These are phyloP conservation scores for Gentiana macrophylla DNA, from an alignment of 257 asterid genomes.

Conservation along the genomic window DNA sequence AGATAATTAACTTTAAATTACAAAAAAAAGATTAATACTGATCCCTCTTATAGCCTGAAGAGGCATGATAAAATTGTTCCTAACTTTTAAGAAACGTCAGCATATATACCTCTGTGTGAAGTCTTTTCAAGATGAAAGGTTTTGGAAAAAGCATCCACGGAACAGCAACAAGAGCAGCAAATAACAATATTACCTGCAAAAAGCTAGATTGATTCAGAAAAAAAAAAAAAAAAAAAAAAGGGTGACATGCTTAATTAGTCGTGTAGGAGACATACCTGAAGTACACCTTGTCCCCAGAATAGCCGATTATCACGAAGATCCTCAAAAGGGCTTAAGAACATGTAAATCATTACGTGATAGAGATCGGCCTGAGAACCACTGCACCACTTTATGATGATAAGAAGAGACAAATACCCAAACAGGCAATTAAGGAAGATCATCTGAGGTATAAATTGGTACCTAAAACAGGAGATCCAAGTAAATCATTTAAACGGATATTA, in stretches of 20 bases:
- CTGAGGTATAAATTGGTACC: constrained; percentile 96
- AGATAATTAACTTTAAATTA: constrained; percentile 3
- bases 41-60: not conserved
- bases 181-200: constrained; percentile 64
- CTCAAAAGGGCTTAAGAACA: constrained; percentile 93
- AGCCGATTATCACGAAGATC: constrained; percentile 70
- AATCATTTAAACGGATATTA: constrained; percentile 14
- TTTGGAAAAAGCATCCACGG: constrained; percentile 99
- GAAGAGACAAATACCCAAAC: constrained; percentile 88
- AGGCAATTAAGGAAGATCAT: constrained; percentile 84
- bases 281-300: constrained; percentile 80
- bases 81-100: not conserved
- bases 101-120: constrained; percentile 57
- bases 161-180: constrained; percentile 75
- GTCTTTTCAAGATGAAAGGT: constrained; percentile 80
- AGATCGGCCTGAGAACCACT: constrained; percentile 92
- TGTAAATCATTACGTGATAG: constrained; percentile 93
- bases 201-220: constrained; percentile 6
- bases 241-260: constrained; percentile 4
- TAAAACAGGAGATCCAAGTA: constrained; percentile 19
- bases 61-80: not conserved
- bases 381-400: constrained; percentile 77
- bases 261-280: constrained; percentile 46
- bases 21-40: not conserved
- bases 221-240: too few relatives aligned